Conservation (phyloP, 208 protist genomes). For the Angomonas deanei region DNA sequence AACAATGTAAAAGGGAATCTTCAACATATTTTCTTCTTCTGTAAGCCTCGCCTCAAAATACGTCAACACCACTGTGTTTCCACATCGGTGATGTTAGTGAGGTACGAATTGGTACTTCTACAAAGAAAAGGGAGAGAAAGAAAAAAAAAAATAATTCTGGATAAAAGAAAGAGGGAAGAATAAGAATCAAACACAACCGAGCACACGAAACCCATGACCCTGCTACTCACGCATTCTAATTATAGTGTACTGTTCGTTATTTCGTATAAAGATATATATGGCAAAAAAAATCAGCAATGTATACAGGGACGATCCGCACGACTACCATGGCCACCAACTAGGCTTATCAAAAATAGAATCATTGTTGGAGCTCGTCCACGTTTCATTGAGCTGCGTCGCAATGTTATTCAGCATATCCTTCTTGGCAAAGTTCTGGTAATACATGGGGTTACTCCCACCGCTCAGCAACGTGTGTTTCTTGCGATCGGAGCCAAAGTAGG, state of each 20-base stretch:
- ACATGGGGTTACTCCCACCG: conserved; percentile 66
- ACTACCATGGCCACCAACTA: background rate
- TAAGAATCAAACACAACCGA: background rate
- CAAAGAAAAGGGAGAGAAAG: conserved; percentile 1
- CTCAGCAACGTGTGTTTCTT: conserved; percentile 38
- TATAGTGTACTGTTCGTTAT: too few relatives aligned
- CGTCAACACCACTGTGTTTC: too few relatives aligned
- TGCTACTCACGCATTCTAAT: background rate
- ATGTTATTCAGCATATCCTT: conserved; percentile 21
- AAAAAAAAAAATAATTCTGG: conserved; percentile 11
- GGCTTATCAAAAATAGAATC: background rate
- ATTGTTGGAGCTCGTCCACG: conserved; percentile 11
- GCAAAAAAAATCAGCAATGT: background rate
- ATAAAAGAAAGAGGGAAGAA: conserved; percentile 1
- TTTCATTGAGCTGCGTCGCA: conserved; percentile 13
- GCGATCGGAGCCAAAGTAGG: conserved; percentile 78
- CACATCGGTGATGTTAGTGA: too few relatives aligned
- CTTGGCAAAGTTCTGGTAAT: conserved; percentile 39
- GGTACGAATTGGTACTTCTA: background rate
- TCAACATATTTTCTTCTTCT: background rate
- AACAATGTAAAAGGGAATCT: conserved; percentile 1
- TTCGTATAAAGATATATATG: background rate
- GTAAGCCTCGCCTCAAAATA: background rate
- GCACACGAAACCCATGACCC: background rate
- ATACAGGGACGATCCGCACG: background rate